Evolutionary conservation across 352 stramenopile species (phyloP).

Genomic region (Detonula confervacea): DNA sequence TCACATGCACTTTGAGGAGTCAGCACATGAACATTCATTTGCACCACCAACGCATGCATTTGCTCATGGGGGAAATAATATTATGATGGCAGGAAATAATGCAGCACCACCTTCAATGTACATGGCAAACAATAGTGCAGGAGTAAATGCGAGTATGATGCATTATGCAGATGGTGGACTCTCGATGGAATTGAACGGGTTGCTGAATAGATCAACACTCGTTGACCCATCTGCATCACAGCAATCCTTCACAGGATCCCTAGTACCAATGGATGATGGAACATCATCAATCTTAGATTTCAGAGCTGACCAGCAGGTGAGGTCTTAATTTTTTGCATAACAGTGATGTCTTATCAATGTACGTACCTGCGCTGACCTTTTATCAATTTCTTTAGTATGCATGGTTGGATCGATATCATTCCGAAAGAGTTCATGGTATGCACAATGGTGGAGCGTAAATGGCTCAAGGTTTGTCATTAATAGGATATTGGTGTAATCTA

Average conservation of each 20-base stretch:
- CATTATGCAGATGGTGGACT: constrained; percentile 56
- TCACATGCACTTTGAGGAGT: constrained; percentile 47
- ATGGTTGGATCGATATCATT: constrained; percentile 46
- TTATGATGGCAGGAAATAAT: not conserved
- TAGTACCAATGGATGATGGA: constrained; percentile 47
- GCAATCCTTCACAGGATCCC: constrained; percentile 54
- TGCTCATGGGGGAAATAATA: constrained; percentile 22
- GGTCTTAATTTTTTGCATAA: not conserved
- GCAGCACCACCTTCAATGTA: constrained; percentile 14
- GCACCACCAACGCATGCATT: constrained; percentile 37
- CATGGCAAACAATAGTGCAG: constrained; percentile 8
- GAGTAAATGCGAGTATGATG: constrained; percentile 37
- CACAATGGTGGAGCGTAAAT: constrained; percentile 8
- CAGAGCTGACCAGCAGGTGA: constrained; percentile 47
- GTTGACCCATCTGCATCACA: constrained; percentile 48
- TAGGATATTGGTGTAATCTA: not conserved
- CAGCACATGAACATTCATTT: constrained; percentile 39
- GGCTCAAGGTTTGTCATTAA: constrained; percentile 4
- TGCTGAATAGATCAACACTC: constrained; percentile 53
- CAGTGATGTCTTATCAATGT: not conserved
- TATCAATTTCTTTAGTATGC: constrained; percentile 27
- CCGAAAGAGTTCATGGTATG: constrained; percentile 19
- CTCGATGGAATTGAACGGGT: constrained; percentile 49
- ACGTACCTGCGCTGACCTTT: not conserved
- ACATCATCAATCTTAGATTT: constrained; percentile 37